phyloP scores from a whole-genome alignment of 129 eudicot species.

The Gnaphalium uliginosum region DNA sequence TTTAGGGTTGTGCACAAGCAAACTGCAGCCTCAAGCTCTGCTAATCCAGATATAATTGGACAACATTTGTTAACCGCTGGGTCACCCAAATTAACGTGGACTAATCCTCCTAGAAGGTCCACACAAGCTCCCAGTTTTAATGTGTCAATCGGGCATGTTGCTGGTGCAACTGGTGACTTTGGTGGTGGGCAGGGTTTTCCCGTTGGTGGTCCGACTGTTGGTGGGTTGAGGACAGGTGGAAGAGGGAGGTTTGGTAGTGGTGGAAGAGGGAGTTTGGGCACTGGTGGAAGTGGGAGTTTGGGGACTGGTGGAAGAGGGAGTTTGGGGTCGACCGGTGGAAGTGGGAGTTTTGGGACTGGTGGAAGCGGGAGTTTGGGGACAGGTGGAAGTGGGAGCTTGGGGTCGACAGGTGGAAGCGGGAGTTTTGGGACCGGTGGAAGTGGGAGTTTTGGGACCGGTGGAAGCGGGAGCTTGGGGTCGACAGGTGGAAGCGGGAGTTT shows the following conservation, averaged over 20 bases:
- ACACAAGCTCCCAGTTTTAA: constrained; percentile 84
- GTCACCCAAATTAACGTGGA: constrained; percentile 70
- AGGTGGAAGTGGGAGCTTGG: neutral
- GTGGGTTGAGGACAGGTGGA: constrained; percentile 9
- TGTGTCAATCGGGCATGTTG: constrained; percentile 66
- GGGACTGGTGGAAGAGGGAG: constrained; percentile 10
- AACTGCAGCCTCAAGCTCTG: constrained; percentile 78
- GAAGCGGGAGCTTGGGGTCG: neutral
- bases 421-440: constrained; percentile 11
- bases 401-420: neutral
- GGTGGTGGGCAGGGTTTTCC: constrained; percentile 49
- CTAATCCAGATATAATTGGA: constrained; percentile 65
- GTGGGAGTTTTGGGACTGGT: neutral
- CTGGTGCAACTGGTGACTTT: neutral
- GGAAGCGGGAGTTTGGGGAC: constrained; percentile 5
- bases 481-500: constrained; percentile 16
- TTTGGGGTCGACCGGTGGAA: neutral
- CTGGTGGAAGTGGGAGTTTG: neutral
- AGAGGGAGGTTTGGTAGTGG: constrained; percentile 23
- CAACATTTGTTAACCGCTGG: constrained; percentile 68
- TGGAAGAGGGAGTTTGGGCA: neutral
- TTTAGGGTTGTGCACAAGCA: constrained; percentile 86
- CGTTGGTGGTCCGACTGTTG: constrained; percentile 28
- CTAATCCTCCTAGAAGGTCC: constrained; percentile 81
- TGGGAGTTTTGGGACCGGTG: too few species aligned